Conservation (phyloP, 306 rosid species). For the Casuarina equisetifolia region DNA sequence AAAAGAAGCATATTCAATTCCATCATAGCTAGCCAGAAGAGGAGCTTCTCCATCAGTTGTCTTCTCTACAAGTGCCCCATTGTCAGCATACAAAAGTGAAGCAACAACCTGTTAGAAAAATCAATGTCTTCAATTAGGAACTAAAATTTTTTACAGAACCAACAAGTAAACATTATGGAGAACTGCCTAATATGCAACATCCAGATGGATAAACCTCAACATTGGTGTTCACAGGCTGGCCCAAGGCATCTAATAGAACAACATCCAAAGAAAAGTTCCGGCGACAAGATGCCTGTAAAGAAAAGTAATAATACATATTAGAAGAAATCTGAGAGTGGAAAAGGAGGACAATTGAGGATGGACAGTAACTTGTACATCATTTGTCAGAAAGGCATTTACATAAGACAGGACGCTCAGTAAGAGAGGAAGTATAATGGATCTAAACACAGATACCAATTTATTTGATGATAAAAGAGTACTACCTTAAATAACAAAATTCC, state of each 20-base stretch:
- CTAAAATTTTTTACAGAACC: constrained; percentile 9
- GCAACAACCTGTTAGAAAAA: constrained; percentile 70
- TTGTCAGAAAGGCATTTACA: neutral
- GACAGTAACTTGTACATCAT: constrained; percentile 1
- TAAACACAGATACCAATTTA: too few species aligned
- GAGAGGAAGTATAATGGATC: too few species aligned
- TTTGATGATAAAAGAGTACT: neutral
- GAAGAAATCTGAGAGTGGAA: constrained; percentile 20
- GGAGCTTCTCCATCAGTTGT: constrained; percentile 84
- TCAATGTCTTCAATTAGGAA: constrained; percentile 19
- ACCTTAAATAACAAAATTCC: neutral
- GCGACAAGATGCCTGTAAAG: constrained; percentile 86
- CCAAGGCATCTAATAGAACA: constrained; percentile 56
- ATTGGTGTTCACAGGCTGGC: constrained; percentile 60
- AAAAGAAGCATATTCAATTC: constrained; percentile 65
- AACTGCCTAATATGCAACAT: constrained; percentile 13
- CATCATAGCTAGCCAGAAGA: constrained; percentile 75
- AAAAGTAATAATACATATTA: constrained; percentile 30
- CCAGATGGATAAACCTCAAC: constrained; percentile 59
- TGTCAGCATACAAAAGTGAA: constrained; percentile 73
- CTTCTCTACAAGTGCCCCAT: constrained; percentile 69
- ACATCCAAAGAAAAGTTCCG: constrained; percentile 87
- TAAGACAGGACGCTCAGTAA: neutral
- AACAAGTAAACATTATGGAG: constrained; percentile 18
- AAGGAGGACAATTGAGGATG: neutral